phyloP scores from a whole-genome alignment of 2,329 filamentous ascomycete species.

The Biscogniauxia sp. region DNA sequence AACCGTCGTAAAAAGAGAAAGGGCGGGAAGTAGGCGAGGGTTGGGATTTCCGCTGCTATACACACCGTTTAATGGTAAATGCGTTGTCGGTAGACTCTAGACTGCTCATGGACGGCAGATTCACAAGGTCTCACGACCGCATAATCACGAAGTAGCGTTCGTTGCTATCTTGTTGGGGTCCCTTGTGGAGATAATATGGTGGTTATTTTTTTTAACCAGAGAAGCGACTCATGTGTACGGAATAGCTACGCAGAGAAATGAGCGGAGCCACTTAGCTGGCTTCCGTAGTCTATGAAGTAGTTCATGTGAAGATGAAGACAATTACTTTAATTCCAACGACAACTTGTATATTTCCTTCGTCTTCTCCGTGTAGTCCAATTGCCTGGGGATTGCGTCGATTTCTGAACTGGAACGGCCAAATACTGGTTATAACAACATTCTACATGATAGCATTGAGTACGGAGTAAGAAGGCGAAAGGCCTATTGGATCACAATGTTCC shows the following conservation, averaged over 20 bases:
- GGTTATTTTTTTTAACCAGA: background rate
- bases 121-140: background rate
- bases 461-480: too few relatives aligned
- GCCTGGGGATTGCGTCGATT: too few relatives aligned
- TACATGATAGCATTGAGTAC: too few relatives aligned
- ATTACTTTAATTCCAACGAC: background rate
- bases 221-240: background rate
- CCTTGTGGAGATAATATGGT: background rate
- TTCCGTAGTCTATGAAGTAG: background rate
- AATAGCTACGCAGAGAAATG: background rate
- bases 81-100: background rate
- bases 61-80: background rate
- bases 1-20: constrained; percentile 40
- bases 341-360: background rate
- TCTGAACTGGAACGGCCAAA: too few relatives aligned
- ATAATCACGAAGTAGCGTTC: background rate
- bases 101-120: background rate
- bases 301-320: background rate
- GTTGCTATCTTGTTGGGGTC: background rate
- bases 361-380: background rate
- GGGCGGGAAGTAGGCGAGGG: constrained; percentile 26
- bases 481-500: too few relatives aligned
- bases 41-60: background rate
- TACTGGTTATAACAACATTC: too few relatives aligned
- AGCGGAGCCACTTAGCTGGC: background rate